Conservation (phyloP, 2,329 filamentous ascomycete genomes). For the Proliferodiscus dingleyae region DNA sequence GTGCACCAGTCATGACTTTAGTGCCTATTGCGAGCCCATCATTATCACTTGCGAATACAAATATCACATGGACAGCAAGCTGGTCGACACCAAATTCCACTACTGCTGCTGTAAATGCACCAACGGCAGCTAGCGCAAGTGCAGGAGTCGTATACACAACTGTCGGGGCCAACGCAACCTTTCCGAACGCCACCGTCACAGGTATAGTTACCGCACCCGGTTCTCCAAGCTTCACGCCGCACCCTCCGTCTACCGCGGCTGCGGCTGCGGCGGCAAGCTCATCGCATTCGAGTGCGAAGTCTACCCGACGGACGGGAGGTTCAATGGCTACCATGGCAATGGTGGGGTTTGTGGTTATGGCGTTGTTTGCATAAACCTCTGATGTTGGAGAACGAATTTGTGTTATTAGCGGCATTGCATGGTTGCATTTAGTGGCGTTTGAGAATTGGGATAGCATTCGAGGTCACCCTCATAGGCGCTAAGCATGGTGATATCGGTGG, state of each 20-base stretch:
- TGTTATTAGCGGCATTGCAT: too few species aligned
- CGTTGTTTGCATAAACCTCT: background rate
- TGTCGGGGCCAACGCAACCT: background rate
- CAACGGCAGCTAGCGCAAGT: background rate
- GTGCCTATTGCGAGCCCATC: too few species aligned
- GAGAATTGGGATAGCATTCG: too few species aligned
- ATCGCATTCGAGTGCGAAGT: background rate
- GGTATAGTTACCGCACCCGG: background rate
- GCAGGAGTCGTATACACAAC: background rate
- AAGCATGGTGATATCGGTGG: too few species aligned
- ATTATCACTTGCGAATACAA: too few species aligned
- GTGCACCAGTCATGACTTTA: too few species aligned
- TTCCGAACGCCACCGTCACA: background rate
- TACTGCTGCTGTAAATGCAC: slow-evolving; percentile 22
- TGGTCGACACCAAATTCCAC: background rate
- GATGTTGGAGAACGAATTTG: too few species aligned
- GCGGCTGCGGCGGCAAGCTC: background rate
- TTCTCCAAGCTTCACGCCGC: background rate
- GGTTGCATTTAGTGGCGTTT: too few species aligned
- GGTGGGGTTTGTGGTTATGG: background rate
- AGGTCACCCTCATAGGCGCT: too few species aligned
- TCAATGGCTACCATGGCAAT: background rate
- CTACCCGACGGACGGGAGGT: background rate
- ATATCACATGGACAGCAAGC: too few species aligned
- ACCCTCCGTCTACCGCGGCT: background rate